These are phyloP conservation scores for Metrosideros polymorpha DNA, from an alignment of 441 rosid species.

Conservation along the genomic window DNA sequence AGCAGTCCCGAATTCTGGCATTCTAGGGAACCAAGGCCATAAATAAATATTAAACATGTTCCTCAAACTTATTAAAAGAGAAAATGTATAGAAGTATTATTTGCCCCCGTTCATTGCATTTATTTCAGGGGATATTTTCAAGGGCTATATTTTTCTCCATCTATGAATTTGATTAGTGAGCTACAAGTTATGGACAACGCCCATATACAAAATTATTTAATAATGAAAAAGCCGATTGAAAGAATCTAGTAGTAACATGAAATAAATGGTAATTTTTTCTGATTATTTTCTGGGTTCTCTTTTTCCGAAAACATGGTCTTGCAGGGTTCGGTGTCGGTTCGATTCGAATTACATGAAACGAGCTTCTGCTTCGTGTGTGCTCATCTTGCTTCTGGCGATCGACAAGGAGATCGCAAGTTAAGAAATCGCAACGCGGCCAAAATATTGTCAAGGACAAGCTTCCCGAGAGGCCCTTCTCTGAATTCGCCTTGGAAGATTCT, in stretches of 20 bases:
- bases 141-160: background rate
- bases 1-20: background rate
- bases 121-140: background rate
- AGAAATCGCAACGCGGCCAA: conserved; percentile 62
- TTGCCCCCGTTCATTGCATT: background rate
- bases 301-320: background rate
- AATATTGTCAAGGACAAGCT: conserved; percentile 57
- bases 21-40: background rate
- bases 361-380: conserved; percentile 89
- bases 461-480: conserved; percentile 50
- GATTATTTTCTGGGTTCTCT: background rate
- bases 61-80: background rate
- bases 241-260: background rate
- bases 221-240: background rate
- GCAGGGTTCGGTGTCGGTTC: conserved; percentile 85
- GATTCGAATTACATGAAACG: conserved; percentile 64
- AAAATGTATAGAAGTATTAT: background rate
- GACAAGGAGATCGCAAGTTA: conserved; percentile 56
- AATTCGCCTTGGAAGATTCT: conserved; percentile 64
- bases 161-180: background rate
- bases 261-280: background rate
- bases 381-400: conserved; percentile 93
- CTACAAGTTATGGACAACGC: background rate
- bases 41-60: background rate
- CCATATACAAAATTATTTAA: background rate